Base-by-base conservation (phyloP, 495 filamentous ascomycete species). In the Tuber melanosporum region DNA sequence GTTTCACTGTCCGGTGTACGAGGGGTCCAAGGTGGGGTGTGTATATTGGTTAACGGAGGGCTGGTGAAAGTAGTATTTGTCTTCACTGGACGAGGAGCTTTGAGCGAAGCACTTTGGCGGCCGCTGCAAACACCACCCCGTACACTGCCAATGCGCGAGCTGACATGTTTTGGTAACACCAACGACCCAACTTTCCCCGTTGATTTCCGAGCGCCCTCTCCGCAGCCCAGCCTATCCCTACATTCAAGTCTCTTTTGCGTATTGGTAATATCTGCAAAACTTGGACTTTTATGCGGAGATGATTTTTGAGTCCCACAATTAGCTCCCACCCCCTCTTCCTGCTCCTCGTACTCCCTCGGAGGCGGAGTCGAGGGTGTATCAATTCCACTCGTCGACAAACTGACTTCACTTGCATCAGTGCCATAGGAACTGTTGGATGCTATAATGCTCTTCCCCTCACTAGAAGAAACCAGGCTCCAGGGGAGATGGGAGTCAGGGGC, bases 221-320 rank as follows among this genome's bases (percentile, higher is more conserved):
- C 52, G n/a, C n/a, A n/a, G 52, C n/a, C 6, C 52, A 62, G 52
- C n/a, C 52, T 62, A 32, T 62, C 52, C 12, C 52, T 32, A 26
- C n/a, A 32, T n/a, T n/a, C n/a, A 62, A 32, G 52, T 26, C n/a
- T 62, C 52, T 32, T 32, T 32, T 62, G 52, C 52, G n/a, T 62
- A 62, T 62, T 62, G 52, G 52, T 15, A 62, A 62, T 62, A 62
- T 62, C 52, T 32, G n/a, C 52, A 62, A 62, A 62, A 32, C 52
- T 62, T 32, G 52, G 52, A 15, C 52, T 15, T 15, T 32, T 62
- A 62, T 62, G n/a, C n/a, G 52, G 52, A 62, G n/a, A 62, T 62
- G 52, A 6, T 32, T 62, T 62, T 32, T 32, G 52, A 32, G 32
- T 32, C 52, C 52, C 52, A 32, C 52, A 62, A 62, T 62, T 26